Percentiles rank a stretch among this genome's conserved stretches.
Conservation (phyloP, 2,329 filamentous ascomycete species). For the Pseudogymnoascus verrucosus region DNA sequence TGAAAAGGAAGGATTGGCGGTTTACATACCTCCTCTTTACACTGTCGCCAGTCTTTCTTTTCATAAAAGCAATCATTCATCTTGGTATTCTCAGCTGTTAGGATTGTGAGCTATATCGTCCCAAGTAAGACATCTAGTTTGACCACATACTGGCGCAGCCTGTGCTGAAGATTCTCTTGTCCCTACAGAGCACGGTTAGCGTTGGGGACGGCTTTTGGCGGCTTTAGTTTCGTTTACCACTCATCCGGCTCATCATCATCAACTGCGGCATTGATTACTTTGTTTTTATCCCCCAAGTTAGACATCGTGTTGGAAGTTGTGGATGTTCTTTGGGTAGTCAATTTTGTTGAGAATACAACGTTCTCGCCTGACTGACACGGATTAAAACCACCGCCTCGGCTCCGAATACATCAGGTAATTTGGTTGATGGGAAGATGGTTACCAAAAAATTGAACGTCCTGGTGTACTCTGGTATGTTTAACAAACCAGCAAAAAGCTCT, state of each 20-base stretch:
- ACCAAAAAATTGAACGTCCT: slow-evolving; percentile 74
- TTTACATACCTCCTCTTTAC: slow-evolving; percentile 71
- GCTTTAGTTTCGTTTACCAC: slow-evolving; percentile 53
- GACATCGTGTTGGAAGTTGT: slow-evolving; percentile 18
- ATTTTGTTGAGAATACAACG: slow-evolving; percentile 12
- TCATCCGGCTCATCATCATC: slow-evolving; percentile 89
- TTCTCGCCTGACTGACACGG: slow-evolving; percentile 7
- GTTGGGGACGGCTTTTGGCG: slow-evolving; percentile 15
- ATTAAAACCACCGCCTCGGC: neutral
- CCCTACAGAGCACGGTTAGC: slow-evolving; percentile 49
- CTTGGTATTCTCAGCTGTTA: slow-evolving; percentile 71
- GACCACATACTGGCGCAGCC: slow-evolving; percentile 68
- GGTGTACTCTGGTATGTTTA: slow-evolving; percentile 71
- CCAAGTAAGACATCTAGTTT: neutral
- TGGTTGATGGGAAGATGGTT: slow-evolving; percentile 42
- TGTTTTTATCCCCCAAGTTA: slow-evolving; percentile 23
- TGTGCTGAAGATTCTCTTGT: slow-evolving; percentile 95
- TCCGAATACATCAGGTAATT: neutral
- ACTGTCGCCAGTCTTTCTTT: slow-evolving; percentile 91
- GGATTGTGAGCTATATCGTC: neutral
- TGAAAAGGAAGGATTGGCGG: slow-evolving; percentile 16
- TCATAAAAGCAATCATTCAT: slow-evolving; percentile 95
- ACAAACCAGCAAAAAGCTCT: neutral
- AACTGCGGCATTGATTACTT: slow-evolving; percentile 33
- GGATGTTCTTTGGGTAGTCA: slow-evolving; percentile 12